Conservation (phyloP, 768 basidiomycete species). For the Boletus edulis region DNA sequence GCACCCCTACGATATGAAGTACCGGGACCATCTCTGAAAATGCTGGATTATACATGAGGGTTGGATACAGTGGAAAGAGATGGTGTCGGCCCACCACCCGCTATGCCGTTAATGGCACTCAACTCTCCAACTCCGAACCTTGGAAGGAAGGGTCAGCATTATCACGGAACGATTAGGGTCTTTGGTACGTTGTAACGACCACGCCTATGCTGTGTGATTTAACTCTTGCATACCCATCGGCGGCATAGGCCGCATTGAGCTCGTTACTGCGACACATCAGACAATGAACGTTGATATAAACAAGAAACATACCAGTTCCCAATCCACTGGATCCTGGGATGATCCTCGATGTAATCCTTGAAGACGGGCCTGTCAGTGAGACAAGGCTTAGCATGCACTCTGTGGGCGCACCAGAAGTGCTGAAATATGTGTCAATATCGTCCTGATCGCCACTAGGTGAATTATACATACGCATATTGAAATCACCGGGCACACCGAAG, state of each 20-base stretch:
- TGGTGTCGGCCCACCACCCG: constrained; percentile 49
- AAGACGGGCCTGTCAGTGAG: background rate
- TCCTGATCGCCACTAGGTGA: background rate
- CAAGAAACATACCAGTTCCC: constrained; percentile 64
- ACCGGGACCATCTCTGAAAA: constrained; percentile 90
- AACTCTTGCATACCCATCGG: constrained; percentile 90
- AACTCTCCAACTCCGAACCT: constrained; percentile 95
- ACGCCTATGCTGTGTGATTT: constrained; percentile 73
- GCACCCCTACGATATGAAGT: constrained; percentile 83
- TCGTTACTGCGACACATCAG: constrained; percentile 55
- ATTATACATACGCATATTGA: constrained; percentile 56
- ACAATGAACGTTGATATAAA: background rate
- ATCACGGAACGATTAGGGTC: background rate
- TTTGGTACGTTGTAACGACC: constrained; percentile 69
- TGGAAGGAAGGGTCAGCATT: background rate
- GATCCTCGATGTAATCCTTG: constrained; percentile 81
- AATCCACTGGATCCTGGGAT: constrained; percentile 77
- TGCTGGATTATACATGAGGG: constrained; percentile 36
- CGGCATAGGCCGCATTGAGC: constrained; percentile 86
- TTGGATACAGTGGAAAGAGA: background rate
- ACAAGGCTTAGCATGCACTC: background rate
- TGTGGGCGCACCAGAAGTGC: constrained; percentile 27
- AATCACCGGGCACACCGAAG: constrained; percentile 88
- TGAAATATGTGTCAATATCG: constrained; percentile 8
- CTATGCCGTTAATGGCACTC: constrained; percentile 82